These are phyloP conservation scores for Chaetothyriales sp. DNA, from an alignment of 2,329 filamentous ascomycete genomes.

Conservation along the genomic window DNA sequence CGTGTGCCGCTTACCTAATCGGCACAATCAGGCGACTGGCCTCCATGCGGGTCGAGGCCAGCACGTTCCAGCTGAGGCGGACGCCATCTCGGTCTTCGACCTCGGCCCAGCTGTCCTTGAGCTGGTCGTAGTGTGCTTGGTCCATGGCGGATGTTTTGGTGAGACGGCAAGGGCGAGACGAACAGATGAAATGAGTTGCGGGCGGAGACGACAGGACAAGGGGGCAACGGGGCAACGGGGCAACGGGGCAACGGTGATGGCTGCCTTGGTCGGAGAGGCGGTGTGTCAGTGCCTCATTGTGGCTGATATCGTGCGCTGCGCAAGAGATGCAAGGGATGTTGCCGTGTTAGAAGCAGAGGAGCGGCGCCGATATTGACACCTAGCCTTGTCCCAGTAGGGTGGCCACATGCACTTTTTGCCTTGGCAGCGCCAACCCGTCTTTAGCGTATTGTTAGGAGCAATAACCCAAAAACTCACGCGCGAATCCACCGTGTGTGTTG, in stretches of 20 bases:
- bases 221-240: too few relatives aligned
- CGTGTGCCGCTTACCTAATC: slow-evolving; percentile 71
- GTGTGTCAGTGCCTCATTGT: neutral
- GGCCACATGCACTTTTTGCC: neutral
- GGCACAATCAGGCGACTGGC: slow-evolving; percentile 88
- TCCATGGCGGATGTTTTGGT: slow-evolving; percentile 49
- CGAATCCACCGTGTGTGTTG: too few relatives aligned
- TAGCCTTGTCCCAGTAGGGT: neutral
- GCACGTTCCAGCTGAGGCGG: slow-evolving; percentile 95
- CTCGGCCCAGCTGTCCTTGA: slow-evolving; percentile 94
- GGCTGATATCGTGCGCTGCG: neutral
- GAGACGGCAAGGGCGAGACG: neutral
- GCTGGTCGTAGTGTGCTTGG: slow-evolving; percentile 51
- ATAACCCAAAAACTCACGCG: too few relatives aligned
- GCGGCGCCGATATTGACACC: neutral
- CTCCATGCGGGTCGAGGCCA: slow-evolving; percentile 97
- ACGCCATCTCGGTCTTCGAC: slow-evolving; percentile 94
- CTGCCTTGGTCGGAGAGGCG: neutral
- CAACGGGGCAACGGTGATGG: neutral
- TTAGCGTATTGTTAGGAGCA: too few relatives aligned
- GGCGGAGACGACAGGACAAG: neutral
- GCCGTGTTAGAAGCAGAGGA: neutral
- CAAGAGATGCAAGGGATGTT: neutral
- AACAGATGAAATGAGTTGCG: neutral
- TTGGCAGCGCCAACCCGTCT: neutral